Evolutionary conservation across 2,329 filamentous ascomycete species (phyloP).

Genomic region (Zymoseptoria tritici): DNA sequence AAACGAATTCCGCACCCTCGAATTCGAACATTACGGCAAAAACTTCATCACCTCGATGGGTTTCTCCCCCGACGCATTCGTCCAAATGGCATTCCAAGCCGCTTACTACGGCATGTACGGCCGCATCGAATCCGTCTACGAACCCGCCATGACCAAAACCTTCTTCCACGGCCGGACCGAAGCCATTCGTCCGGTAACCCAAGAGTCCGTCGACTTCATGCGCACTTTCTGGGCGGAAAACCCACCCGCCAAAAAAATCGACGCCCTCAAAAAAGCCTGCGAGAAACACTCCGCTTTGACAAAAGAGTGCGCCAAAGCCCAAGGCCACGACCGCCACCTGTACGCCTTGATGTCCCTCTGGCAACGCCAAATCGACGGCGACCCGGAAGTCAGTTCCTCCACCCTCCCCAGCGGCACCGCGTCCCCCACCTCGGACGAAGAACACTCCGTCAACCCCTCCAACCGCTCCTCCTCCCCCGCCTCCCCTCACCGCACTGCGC

Average conservation of each 20-base stretch:
- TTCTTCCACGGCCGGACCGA: conserved; percentile 92
- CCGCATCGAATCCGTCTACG: conserved; percentile 87
- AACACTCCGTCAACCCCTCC: conserved; percentile 18
- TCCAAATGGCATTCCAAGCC: conserved; percentile 98
- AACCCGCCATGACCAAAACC: conserved; percentile 95
- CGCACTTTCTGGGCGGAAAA: conserved; percentile 93
- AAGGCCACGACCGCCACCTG: conserved; percentile 86
- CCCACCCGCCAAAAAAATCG: conserved; percentile 72
- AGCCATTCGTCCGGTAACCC: conserved; percentile 78
- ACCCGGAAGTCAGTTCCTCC: conserved; percentile 44
- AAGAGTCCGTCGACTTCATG: conserved; percentile 79
- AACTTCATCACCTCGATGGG: conserved; percentile 97
- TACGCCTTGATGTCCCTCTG: conserved; percentile 93
- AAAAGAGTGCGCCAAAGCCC: conserved; percentile 76
- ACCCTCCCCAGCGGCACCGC: conserved; percentile 46
- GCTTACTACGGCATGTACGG: conserved; percentile 97
- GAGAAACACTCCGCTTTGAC: conserved; percentile 74
- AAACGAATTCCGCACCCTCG: conserved; percentile 89
- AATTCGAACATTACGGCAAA: conserved; percentile 85
- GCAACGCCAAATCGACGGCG: conserved; percentile 80
- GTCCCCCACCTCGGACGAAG: conserved; percentile 40
- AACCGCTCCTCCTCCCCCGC: conserved; percentile 39
- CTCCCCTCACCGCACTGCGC: conserved; percentile 46
- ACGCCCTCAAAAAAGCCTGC: conserved; percentile 74
- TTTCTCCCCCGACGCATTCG: conserved; percentile 92